phyloP scores from a whole-genome alignment of 140 eudicot genomes.

The Erigeron philadelphicus region DNA sequence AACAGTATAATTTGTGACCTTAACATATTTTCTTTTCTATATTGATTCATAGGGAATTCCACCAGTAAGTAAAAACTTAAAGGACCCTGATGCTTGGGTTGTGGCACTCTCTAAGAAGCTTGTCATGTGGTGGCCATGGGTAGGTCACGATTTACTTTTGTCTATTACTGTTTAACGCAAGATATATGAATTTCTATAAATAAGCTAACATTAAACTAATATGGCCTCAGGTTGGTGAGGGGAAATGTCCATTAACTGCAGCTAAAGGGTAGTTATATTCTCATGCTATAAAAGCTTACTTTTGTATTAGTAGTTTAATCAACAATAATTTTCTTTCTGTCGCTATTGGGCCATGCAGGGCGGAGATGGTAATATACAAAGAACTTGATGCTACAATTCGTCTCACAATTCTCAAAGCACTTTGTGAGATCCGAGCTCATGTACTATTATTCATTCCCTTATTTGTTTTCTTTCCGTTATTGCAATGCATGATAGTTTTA shows the following conservation, averaged over 20 bases:
- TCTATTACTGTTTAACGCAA: too few species aligned
- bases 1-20: neutral
- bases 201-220: constrained; percentile 12
- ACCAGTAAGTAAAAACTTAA: constrained; percentile 45
- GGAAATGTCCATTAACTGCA: constrained; percentile 63
- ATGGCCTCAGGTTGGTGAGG: constrained; percentile 69
- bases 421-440: constrained; percentile 82
- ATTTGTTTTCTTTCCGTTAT: constrained; percentile 5
- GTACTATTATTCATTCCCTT: constrained; percentile 32
- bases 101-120: constrained; percentile 64
- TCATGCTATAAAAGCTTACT: neutral
- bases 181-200: neutral
- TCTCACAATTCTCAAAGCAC: constrained; percentile 71
- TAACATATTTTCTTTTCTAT: neutral
- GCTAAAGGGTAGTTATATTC: constrained; percentile 63
- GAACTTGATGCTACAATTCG: constrained; percentile 74
- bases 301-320: neutral
- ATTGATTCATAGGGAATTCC: constrained; percentile 58
- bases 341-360: constrained; percentile 40
- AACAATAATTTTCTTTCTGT: neutral
- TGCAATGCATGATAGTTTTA: neutral
- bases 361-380: constrained; percentile 56
- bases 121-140: constrained; percentile 93
- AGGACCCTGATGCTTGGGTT: constrained; percentile 64
- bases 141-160: constrained; percentile 26